Conservation (phyloP, 768 basidiomycete genomes). For the Grammothele lineata region DNA sequence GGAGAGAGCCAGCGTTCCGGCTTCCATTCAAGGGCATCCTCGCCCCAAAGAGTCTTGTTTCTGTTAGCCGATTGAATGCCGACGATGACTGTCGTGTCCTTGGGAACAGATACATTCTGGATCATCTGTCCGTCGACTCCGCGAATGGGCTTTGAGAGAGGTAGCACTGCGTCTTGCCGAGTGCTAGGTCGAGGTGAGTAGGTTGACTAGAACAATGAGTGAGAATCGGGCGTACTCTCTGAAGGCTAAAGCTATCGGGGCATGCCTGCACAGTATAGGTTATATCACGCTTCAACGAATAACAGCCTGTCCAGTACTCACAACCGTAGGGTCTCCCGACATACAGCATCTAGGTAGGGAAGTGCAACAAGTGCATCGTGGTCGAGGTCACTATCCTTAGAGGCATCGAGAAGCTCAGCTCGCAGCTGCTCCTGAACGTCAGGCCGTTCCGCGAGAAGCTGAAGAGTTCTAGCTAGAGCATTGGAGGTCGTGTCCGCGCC, state of each 20-base stretch:
- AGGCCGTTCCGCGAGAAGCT: constrained; percentile 23
- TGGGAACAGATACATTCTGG: constrained; percentile 13
- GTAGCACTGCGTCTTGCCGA: constrained; percentile 11
- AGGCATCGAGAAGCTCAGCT: constrained; percentile 13
- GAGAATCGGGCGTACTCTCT: constrained; percentile 6
- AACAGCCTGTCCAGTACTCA: constrained; percentile 1
- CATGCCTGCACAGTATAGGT: too few relatives aligned
- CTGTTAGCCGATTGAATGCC: constrained; percentile 20
- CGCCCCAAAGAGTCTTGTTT: constrained; percentile 22
- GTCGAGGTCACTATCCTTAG: constrained; percentile 9
- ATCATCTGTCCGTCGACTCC: constrained; percentile 14
- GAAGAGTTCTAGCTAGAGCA: constrained; percentile 16
- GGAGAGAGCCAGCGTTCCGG: constrained; percentile 21
- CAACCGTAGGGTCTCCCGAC: constrained; percentile 13
- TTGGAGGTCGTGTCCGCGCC: constrained; percentile 25
- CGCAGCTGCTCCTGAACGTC: constrained; percentile 32
- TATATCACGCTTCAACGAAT: too few relatives aligned
- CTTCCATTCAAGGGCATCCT: constrained; percentile 23
- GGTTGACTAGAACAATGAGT: constrained; percentile 11
- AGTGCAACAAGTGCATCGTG: constrained; percentile 11
- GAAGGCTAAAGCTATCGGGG: too few relatives aligned
- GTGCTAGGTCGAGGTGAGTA: neutral
- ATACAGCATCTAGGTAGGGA: constrained; percentile 14
- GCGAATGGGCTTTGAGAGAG: constrained; percentile 14
- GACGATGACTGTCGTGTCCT: constrained; percentile 16